Evolutionary conservation across 805 yeast species (phyloP).

Genomic region (Teunomyces kruisii): DNA sequence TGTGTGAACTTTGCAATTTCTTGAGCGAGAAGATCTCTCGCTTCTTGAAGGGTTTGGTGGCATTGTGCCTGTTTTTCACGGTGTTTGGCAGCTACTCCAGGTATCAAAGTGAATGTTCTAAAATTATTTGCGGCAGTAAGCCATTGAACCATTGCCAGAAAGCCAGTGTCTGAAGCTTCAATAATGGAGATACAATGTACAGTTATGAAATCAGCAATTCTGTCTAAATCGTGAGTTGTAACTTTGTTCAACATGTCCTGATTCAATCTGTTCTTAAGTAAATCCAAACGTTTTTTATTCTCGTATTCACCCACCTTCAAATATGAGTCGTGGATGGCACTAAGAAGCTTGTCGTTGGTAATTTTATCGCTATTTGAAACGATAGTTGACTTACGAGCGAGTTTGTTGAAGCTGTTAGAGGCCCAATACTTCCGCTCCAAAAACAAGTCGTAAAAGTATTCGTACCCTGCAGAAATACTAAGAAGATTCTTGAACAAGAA

Average conservation of each 20-base stretch:
- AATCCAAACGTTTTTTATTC: conserved; percentile 15
- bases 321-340: conserved; percentile 27
- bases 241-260: conserved; percentile 13
- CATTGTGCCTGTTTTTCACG: conserved; percentile 14
- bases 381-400: conserved; percentile 7
- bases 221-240: conserved; percentile 24
- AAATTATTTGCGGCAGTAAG: conserved; percentile 28
- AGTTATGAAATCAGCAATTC: conserved; percentile 20
- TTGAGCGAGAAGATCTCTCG: conserved; percentile 10
- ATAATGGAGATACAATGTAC: conserved; percentile 16
- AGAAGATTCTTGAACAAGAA: conserved; percentile 22
- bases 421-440: conserved; percentile 26
- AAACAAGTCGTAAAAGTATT: conserved; percentile 26
- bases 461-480: conserved; percentile 22
- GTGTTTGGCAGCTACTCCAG: conserved; percentile 11
- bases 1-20: conserved; percentile 9
- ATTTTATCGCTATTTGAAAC: background rate
- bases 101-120: conserved; percentile 19
- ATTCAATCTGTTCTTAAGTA: conserved; percentile 17
- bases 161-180: conserved; percentile 14
- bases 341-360: conserved; percentile 21
- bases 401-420: conserved; percentile 8
- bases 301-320: conserved; percentile 30
- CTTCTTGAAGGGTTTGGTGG: conserved; percentile 12
- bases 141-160: conserved; percentile 23